Percentiles rank a stretch among this genome's conserved stretches.
These are phyloP conservation scores for Talinum fruticosum DNA, from an alignment of 148 eudicot genomes.

Conservation along the genomic window DNA sequence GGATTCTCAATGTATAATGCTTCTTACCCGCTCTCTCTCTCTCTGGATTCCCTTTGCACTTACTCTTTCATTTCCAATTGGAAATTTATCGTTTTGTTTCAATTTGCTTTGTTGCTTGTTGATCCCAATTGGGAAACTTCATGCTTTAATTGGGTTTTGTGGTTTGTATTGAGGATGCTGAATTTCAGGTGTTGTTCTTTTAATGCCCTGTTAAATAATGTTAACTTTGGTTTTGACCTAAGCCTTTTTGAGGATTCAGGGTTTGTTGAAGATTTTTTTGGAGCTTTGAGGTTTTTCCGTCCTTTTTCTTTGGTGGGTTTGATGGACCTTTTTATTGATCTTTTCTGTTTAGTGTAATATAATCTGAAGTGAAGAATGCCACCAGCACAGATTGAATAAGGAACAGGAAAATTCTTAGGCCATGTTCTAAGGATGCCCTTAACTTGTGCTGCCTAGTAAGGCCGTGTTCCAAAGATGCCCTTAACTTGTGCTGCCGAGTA, in stretches of 20 bases:
- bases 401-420: not conserved
- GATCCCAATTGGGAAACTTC: not conserved
- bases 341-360: not conserved
- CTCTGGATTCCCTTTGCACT: too few species aligned
- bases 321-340: not conserved
- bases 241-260: not conserved
- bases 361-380: not conserved
- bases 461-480: too few species aligned
- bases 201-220: not conserved
- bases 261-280: not conserved
- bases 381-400: not conserved
- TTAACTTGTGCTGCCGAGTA: too few species aligned
- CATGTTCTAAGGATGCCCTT: too few species aligned
- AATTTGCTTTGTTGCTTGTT: not conserved
- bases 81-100: not conserved
- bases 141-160: constrained; percentile 2
- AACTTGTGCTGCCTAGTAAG: too few species aligned
- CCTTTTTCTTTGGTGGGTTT: too few species aligned
- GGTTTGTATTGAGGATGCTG: not conserved
- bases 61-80: not conserved
- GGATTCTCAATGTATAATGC: constrained; percentile 69
- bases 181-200: not conserved
- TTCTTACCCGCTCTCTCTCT: not conserved
- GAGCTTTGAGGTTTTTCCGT: not conserved
- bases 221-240: not conserved